Evolutionary conservation across 164 flowering plant species (phyloP).

Genomic region (Vitis labrusca): DNA sequence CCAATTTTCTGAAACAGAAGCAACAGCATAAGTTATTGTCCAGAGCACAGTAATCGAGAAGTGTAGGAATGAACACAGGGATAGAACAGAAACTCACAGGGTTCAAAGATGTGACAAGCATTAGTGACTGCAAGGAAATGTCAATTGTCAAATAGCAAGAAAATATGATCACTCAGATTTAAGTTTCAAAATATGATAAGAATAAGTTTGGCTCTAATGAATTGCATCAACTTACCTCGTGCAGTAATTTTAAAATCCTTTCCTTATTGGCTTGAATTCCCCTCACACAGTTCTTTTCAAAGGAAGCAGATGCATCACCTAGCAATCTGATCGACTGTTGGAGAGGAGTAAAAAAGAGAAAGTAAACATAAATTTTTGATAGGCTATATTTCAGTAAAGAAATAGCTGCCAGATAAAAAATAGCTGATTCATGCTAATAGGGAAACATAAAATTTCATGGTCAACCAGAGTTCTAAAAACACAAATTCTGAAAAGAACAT

Average conservation of each 20-base stretch:
- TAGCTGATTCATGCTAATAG: too few relatives aligned
- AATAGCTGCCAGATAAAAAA: too few relatives aligned
- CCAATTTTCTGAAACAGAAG: slow-evolving; percentile 76
- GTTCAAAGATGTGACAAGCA: slow-evolving; percentile 96
- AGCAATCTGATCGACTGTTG: slow-evolving; percentile 84
- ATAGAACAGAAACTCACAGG: slow-evolving; percentile 66
- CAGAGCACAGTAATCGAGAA: neutral
- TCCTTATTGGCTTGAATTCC: slow-evolving; percentile 89
- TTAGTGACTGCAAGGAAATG: slow-evolving; percentile 79
- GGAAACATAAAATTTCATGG: too few relatives aligned
- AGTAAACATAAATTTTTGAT: neutral
- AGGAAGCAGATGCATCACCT: slow-evolving; percentile 95
- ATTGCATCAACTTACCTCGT: slow-evolving; percentile 60
- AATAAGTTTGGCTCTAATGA: neutral
- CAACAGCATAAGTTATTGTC: neutral
- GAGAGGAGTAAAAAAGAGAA: slow-evolving; percentile 6
- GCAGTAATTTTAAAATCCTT: slow-evolving; percentile 87
- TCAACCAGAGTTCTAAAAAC: too few relatives aligned
- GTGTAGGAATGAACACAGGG: neutral
- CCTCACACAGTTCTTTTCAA: slow-evolving; percentile 93
- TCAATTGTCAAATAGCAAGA: slow-evolving; percentile 7
- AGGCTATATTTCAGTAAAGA: too few relatives aligned
- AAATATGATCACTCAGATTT: slow-evolving; percentile 16
- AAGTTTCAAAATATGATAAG: neutral
- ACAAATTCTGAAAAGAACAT: too few relatives aligned